These are phyloP conservation scores for Ceratocystis colombiana DNA, from an alignment of 2,329 filamentous ascomycete species.

Conservation along the genomic window DNA sequence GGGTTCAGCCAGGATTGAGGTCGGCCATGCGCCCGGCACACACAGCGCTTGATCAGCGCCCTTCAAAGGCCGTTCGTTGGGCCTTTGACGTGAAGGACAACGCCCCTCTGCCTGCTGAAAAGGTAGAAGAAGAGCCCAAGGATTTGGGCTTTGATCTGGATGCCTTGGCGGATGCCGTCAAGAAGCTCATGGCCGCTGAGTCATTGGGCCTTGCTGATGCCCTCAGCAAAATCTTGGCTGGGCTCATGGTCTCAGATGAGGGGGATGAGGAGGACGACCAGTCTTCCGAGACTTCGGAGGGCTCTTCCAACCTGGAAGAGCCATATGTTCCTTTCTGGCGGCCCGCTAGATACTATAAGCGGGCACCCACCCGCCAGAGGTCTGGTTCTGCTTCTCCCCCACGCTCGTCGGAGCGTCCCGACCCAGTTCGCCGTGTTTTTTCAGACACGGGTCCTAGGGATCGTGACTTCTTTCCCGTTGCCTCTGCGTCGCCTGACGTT, in stretches of 20 bases:
- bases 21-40: too few species aligned
- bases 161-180: conserved; percentile 8
- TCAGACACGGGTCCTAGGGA: neutral
- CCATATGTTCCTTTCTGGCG: neutral
- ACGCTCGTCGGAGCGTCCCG: neutral
- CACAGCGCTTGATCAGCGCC: too few species aligned
- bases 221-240: neutral
- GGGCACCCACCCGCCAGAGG: neutral
- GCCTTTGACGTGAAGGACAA: too few species aligned
- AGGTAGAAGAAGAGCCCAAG: neutral
- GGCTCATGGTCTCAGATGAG: too few species aligned
- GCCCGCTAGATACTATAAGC: conserved; percentile 5
- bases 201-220: conserved; percentile 3
- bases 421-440: neutral
- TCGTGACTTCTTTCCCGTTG: neutral
- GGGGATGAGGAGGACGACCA: too few species aligned
- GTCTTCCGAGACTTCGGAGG: too few species aligned
- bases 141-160: conserved; percentile 1
- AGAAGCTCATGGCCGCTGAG: neutral
- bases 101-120: too few species aligned
- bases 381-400: neutral
- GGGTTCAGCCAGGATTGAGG: too few species aligned
- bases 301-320: too few species aligned
- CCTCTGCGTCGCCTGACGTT: too few species aligned
- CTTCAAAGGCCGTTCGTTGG: too few species aligned